Conservation (phyloP, 176 grass and related monocot genomes). For the Avena atlantica region DNA sequence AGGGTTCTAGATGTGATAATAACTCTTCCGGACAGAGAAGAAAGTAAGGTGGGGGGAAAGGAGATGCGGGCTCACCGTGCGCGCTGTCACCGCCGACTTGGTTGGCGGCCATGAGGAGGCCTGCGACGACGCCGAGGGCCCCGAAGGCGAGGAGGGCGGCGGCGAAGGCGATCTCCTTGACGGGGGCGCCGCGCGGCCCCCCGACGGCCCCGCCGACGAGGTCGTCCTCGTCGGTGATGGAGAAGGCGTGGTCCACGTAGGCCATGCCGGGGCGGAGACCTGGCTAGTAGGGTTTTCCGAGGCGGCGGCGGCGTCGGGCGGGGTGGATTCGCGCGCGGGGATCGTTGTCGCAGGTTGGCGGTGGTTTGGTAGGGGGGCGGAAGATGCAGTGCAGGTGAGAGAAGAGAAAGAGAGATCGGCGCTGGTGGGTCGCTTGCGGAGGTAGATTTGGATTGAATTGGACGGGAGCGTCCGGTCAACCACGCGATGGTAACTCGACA, state of each 20-base stretch:
- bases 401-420: not conserved
- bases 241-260: slow-evolving; percentile 99
- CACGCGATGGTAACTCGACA: not conserved
- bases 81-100: slow-evolving; percentile 85
- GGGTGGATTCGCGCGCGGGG: not conserved
- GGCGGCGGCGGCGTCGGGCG: not conserved
- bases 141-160: slow-evolving; percentile 93
- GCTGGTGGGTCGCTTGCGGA: slow-evolving; percentile 25
- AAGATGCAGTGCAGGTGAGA: not conserved
- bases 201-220: slow-evolving; percentile 67
- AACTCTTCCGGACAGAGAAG: not conserved
- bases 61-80: slow-evolving; percentile 59
- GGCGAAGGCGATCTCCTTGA: slow-evolving; percentile 99
- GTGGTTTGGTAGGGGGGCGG: not conserved
- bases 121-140: slow-evolving; percentile 59
- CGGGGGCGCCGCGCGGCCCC: slow-evolving; percentile 62
- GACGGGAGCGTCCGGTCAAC: slow-evolving; percentile 17
- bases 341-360: not conserved
- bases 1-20: not conserved
- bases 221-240: slow-evolving; percentile 94
- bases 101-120: slow-evolving; percentile 76
- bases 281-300: not conserved
- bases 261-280: slow-evolving; percentile 53
- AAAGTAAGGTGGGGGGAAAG: too few species aligned
- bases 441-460: slow-evolving; percentile 10